Evolutionary conservation across 1,284 basidiomycete species (phyloP).

Genomic region (Limonomyces culmigenus): DNA sequence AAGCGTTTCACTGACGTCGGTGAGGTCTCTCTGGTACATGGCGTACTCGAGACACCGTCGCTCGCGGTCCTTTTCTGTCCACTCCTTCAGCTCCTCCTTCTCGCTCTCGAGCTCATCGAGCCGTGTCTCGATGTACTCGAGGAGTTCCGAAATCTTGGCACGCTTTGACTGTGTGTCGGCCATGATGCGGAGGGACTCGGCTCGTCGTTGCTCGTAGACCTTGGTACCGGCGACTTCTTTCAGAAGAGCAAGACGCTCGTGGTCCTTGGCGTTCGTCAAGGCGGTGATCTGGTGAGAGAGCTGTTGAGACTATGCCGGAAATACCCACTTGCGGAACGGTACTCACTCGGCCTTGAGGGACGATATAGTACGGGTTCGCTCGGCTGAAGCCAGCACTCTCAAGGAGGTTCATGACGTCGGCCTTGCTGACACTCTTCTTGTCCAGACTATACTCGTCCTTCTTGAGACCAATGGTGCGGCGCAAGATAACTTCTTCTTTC

Average conservation of each 20-base stretch:
- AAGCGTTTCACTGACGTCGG: conserved; percentile 73
- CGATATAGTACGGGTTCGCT: conserved; percentile 98
- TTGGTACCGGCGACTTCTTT: conserved; percentile 99
- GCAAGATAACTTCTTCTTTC: conserved; percentile 69
- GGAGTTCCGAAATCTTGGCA: conserved; percentile 78
- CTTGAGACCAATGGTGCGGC: conserved; percentile 91
- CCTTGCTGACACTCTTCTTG: conserved; percentile 88
- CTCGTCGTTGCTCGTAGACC: conserved; percentile 89
- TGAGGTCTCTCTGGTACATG: conserved; percentile 79
- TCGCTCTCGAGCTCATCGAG: conserved; percentile 89
- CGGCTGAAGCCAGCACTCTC: conserved; percentile 95
- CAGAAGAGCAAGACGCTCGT: conserved; percentile 81
- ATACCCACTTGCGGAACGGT: not conserved
- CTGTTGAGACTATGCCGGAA: not conserved
- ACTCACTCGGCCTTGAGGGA: conserved; percentile 86
- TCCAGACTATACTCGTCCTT: conserved; percentile 99
- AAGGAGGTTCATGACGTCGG: conserved; percentile 91
- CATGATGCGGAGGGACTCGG: conserved; percentile 92
- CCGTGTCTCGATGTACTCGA: conserved; percentile 84
- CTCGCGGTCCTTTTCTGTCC: conserved; percentile 90
- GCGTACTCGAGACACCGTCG: conserved; percentile 92
- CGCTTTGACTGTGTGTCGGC: conserved; percentile 90
- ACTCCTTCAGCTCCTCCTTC: conserved; percentile 94
- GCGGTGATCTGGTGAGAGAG: conserved; percentile 65
- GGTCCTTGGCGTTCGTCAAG: conserved; percentile 93